Percentiles rank a stretch among this genome's conserved stretches.
These are phyloP conservation scores for Cystobasidiaceae sp. DNA, from an alignment of 1,284 basidiomycete species.

Conservation along the genomic window DNA sequence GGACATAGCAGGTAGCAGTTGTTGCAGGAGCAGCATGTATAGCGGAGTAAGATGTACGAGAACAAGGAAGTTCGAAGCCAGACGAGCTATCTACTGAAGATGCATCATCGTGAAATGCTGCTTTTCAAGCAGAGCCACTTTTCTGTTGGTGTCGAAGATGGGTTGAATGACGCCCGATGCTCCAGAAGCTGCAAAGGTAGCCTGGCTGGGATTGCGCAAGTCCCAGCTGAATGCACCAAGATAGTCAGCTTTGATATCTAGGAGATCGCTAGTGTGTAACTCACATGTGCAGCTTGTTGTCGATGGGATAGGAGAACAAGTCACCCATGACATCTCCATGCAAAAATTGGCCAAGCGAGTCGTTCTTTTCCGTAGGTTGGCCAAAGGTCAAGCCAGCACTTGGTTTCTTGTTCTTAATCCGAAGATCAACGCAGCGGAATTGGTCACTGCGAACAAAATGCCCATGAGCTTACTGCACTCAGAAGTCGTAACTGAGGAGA, in stretches of 20 bases:
- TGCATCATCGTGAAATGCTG: slow-evolving; percentile 10
- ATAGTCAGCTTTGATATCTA: background rate
- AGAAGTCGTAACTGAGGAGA: no score
- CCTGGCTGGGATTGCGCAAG: slow-evolving; percentile 2
- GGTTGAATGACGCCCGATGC: slow-evolving; percentile 17
- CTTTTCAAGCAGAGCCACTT: slow-evolving; percentile 23
- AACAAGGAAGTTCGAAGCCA: background rate
- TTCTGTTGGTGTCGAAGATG: slow-evolving; percentile 3
- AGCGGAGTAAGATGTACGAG: background rate
- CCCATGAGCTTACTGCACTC: background rate
- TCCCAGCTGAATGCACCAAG: slow-evolving; percentile 13
- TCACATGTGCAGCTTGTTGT: slow-evolving; percentile 8
- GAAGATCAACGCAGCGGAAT: slow-evolving; percentile 16
- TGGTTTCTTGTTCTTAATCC: background rate
- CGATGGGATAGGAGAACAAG: slow-evolving; percentile 18
- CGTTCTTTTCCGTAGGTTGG: background rate
- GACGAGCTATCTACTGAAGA: no score
- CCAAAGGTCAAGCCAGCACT: background rate
- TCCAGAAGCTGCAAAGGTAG: background rate
- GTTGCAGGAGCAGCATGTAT: no score
- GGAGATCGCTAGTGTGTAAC: background rate
- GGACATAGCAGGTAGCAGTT: no score
- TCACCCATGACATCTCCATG: slow-evolving; percentile 12
- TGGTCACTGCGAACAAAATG: slow-evolving; percentile 7
- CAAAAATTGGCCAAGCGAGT: background rate